A percentile compares a stretch with the other conserved stretches of the same genome.
Conservation (phyloP, 305 asterid genomes). For the Fraxinus velutina region DNA sequence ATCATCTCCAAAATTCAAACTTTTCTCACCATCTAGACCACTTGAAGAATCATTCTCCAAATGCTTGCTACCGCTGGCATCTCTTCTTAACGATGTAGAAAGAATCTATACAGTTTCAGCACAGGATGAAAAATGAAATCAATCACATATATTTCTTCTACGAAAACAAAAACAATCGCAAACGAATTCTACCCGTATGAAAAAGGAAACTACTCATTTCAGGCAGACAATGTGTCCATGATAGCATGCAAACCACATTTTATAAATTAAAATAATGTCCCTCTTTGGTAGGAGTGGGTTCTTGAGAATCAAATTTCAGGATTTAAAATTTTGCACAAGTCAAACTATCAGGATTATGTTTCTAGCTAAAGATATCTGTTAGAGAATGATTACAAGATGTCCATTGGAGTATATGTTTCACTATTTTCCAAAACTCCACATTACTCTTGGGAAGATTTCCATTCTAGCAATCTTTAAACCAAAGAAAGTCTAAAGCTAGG, state of each 20-base stretch:
- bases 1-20: conserved; percentile 59
- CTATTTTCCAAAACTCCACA: not conserved
- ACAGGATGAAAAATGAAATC: conserved; percentile 8
- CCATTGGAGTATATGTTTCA: not conserved
- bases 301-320: not conserved
- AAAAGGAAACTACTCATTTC: conserved; percentile 6
- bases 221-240: not conserved
- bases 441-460: not conserved
- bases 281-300: not conserved
- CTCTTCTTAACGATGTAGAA: conserved; percentile 68
- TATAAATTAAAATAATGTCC: not conserved
- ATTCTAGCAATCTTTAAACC: not conserved
- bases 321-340: not conserved
- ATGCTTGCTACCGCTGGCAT: conserved; percentile 37
- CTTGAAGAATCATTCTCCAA: conserved; percentile 54
- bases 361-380: not conserved
- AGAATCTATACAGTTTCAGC: conserved; percentile 56
- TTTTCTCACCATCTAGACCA: conserved; percentile 57
- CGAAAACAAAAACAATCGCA: conserved; percentile 15
- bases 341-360: not conserved
- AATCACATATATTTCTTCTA: not conserved
- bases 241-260: conserved; percentile 1
- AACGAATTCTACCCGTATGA: not conserved
- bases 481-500: not conserved
- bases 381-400: not conserved